Base-by-base conservation (phyloP, 139 green algal species). In the Coelastrella sp. region DNA sequence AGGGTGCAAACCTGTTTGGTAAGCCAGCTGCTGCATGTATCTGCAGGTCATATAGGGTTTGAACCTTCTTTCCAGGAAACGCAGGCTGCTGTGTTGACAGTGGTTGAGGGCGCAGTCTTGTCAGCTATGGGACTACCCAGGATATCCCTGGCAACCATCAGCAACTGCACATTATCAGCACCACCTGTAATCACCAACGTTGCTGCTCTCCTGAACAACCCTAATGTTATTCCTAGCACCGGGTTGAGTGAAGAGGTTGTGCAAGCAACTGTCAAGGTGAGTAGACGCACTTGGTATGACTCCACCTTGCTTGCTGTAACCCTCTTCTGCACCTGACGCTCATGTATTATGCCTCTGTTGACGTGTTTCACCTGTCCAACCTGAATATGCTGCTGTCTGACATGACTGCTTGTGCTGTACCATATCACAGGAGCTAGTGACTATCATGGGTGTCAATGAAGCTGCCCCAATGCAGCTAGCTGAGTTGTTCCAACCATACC, bases 11-110 rank as follows among this genome's bases (percentile, higher is more conserved):
- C 11, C 11, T 57, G 45, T 57, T 57, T 9, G 15, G 45, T 57
- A 57, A n/a, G n/a, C 53, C 11, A 32, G 53, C 53, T 34, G 17
- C 11, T 9, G 30, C 21, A 9, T 63, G 7, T 27, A 64, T 64
- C 21, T 81, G 67, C 82, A 89, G 88, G 87, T 27, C 69, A 62
- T 48, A 80, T 89, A 6, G 67, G 60, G 17, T 94, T 92, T 87
- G 69, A 83, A 32, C 93, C 93, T 9, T 88, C 81, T 0, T 94
- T 96, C 53, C 51, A 84, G 4, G 88, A 94, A 60, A 88, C 90
- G 15, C 89, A 94, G 81, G 89, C 92, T 35, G 76, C 89, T 2
- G 89, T 91, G 41, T 83, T 86, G 8, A 45, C 57, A 5, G 82
- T 89, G n/a, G 74, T 94, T 51, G 89, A 94, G 60, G 83, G 82